A percentile compares a stretch with the other conserved stretches of the same genome.
Conservation (phyloP, 2,329 filamentous ascomycete species). For the Hypoxylon sp. region DNA sequence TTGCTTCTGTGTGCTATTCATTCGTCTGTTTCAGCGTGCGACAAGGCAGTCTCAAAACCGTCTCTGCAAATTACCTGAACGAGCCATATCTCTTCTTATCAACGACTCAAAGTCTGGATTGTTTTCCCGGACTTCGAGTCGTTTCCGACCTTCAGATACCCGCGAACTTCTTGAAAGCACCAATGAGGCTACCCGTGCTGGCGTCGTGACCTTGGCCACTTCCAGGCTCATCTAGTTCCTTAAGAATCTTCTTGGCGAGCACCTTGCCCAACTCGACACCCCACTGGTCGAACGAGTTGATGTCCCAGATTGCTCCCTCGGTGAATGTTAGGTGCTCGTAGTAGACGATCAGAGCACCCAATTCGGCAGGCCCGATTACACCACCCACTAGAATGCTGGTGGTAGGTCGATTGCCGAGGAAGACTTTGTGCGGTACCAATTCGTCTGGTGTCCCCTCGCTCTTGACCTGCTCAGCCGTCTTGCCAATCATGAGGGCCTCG, state of each 20-base stretch:
- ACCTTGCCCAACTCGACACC: constrained; percentile 98
- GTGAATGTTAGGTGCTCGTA: constrained; percentile 99
- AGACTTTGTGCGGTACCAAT: constrained; percentile 98
- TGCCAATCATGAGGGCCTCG: constrained; percentile 91
- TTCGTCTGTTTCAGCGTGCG: neutral
- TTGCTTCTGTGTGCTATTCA: neutral
- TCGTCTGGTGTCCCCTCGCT: constrained; percentile 78
- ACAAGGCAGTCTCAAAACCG: constrained; percentile 9
- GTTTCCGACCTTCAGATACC: constrained; percentile 58
- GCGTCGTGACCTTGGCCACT: constrained; percentile 81
- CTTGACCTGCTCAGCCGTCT: constrained; percentile 83
- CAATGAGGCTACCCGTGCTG: constrained; percentile 89
- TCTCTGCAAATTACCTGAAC: constrained; percentile 22
- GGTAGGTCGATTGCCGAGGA: constrained; percentile 96
- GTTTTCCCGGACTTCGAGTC: constrained; percentile 4
- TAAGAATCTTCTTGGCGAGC: constrained; percentile 90
- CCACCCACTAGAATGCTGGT: constrained; percentile 92
- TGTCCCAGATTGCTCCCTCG: constrained; percentile 98
- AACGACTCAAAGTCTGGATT: constrained; percentile 40
- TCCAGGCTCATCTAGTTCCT: constrained; percentile 84
- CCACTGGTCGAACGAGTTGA: constrained; percentile 99
- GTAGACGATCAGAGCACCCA: constrained; percentile 96
- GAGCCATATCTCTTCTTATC: neutral
- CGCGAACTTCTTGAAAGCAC: constrained; percentile 85
- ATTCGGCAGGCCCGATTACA: constrained; percentile 91